A percentile compares a stretch with the other conserved stretches of the same genome.
phyloP scores from a whole-genome alignment of 148 eudicot species.

The Silene conica region DNA sequence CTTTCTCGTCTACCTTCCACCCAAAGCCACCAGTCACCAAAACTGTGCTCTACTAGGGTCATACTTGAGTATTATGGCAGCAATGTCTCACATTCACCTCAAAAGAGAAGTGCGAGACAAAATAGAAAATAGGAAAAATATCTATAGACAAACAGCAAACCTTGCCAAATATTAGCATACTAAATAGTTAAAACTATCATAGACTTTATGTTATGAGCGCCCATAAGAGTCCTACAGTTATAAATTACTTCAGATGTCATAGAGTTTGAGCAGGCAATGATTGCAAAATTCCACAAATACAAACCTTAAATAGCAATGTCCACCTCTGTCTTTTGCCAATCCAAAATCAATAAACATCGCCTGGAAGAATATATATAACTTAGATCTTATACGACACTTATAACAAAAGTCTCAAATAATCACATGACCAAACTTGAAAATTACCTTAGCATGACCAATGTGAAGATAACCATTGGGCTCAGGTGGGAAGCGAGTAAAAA shows the following conservation, averaged over 20 bases:
- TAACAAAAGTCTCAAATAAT: not conserved
- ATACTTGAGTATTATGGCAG: too few relatives aligned
- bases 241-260: not conserved
- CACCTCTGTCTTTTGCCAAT: conserved; percentile 89
- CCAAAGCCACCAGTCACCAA: too few relatives aligned
- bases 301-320: conserved; percentile 87
- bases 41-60: too few relatives aligned
- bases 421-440: not conserved
- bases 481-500: conserved; percentile 89
- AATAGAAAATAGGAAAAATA: too few relatives aligned
- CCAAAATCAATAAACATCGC: conserved; percentile 98
- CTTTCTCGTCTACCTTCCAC: too few relatives aligned
- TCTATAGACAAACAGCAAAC: not conserved
- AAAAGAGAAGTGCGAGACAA: too few relatives aligned
- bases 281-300: not conserved
- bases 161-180: not conserved
- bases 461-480: conserved; percentile 99
- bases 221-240: not conserved
- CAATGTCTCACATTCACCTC: too few relatives aligned
- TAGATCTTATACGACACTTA: not conserved
- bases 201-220: not conserved
- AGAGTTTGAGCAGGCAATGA: not conserved
- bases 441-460: conserved; percentile 98
- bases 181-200: not conserved
- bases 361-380: conserved; percentile 34